Evolutionary conservation across 306 rosid genomes (phyloP), one percentile per base, ranked within the genome.

Genomic region (Delonix regia): DNA sequence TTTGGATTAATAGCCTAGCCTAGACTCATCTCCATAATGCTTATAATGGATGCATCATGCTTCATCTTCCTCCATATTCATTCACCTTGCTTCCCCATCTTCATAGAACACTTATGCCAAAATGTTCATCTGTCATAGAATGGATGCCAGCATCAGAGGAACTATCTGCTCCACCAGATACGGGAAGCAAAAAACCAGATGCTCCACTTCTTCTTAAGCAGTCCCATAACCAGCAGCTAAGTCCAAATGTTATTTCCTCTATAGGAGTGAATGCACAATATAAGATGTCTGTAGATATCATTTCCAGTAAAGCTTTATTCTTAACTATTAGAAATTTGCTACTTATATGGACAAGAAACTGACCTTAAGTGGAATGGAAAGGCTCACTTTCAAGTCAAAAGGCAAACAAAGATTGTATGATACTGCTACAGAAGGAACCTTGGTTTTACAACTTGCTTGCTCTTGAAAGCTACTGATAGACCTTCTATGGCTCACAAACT

Each of bases 121-220:
- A n/a, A n/a, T n/a, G n/a, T n/a, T n/a, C n/a, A n/a, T n/a, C n/a
- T n/a, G n/a, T n/a, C n/a, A n/a, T n/a, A n/a, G n/a, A n/a, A n/a
- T n/a, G n/a, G n/a, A n/a, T n/a, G n/a, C n/a, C 97, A 74, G 99
- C 98, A 14, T 93, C 99, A 44, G 98, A 81, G 48, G 97, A 95
- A 89, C 98, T 93, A 86, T 95, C 99, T 61, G 99, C 99, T 77
- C 99, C 99, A 74, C 99, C 99, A 55, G 98, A 95, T 73, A 95
- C 94, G 63, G 99, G 99, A 73, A 95, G 98, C 87, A 95, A 85
- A 89, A 95, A 95, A 61, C 99, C 99, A 76, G 97, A 95, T 68
- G 99, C 99, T 83, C 98, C 98, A 21, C 98, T 93, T 84, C 99
- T 90, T 88, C 99, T 87, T 78, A 95, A 80, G 82, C 90, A 95